Conservation (phyloP, 192 early-diverging fungal species). For the Rhizoclosmatium globosum region DNA sequence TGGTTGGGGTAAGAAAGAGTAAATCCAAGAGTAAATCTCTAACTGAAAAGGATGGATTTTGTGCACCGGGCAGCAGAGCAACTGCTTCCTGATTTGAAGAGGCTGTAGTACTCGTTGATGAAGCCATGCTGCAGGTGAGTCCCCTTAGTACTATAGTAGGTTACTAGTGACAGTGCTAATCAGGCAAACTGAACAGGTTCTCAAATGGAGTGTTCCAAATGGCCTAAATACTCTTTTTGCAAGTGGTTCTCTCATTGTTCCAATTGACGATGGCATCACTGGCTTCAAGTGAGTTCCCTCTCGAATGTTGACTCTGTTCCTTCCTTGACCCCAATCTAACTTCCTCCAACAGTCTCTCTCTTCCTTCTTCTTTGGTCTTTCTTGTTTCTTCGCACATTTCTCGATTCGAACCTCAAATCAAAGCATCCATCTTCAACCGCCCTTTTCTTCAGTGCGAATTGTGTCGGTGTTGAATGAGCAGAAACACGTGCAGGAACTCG, state of each 20-base stretch:
- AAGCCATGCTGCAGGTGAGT: not conserved
- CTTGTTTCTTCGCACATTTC: constrained; percentile 28
- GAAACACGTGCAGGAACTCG: constrained; percentile 15
- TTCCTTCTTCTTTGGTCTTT: constrained; percentile 13
- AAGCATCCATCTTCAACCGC: not conserved
- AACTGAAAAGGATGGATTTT: constrained; percentile 10
- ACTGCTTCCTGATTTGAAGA: not conserved
- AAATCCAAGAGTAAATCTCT: not conserved
- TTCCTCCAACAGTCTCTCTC: not conserved
- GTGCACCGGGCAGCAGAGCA: not conserved
- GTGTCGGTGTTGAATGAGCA: constrained; percentile 10
- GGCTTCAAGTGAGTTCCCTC: not conserved
- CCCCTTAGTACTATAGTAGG: not conserved
- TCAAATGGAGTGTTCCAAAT: constrained; percentile 1
- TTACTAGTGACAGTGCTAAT: too few relatives aligned
- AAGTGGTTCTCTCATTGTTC: not conserved
- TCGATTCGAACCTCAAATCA: constrained; percentile 8
- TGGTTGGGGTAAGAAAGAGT: not conserved
- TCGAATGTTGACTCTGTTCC: not conserved
- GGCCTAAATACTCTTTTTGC: not conserved
- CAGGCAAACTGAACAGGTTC: not conserved
- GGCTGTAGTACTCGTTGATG: constrained; percentile 2
- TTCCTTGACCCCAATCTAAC: constrained; percentile 11
- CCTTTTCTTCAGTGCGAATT: not conserved
- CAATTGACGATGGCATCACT: not conserved